Percentiles rank a stretch among this genome's conserved stretches.
Evolutionary conservation across 129 eudicot species (phyloP).

Genomic region (Helichrysum umbraculigerum): DNA sequence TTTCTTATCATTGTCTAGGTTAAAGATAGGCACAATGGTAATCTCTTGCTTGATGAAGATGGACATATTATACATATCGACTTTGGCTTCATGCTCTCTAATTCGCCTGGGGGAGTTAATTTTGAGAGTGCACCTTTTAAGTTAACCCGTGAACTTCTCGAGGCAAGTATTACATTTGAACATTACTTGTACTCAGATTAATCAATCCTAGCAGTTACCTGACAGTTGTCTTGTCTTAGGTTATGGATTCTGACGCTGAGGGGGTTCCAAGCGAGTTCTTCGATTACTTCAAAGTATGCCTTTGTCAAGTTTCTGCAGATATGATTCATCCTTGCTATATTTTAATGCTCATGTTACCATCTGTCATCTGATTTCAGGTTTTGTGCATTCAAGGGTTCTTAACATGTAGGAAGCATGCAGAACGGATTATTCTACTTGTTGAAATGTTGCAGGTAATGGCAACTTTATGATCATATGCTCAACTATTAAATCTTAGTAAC

Average conservation of each 20-base stretch:
- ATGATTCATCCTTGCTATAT: not conserved
- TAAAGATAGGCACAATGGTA: slow-evolving; percentile 98
- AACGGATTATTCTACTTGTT: slow-evolving; percentile 96
- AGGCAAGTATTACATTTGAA: slow-evolving; percentile 49
- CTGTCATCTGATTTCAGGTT: slow-evolving; percentile 53
- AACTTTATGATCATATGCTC: not conserved
- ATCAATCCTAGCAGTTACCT: slow-evolving; percentile 10
- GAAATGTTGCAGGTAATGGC: slow-evolving; percentile 94
- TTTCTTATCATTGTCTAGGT: slow-evolving; percentile 48
- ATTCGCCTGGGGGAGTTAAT: slow-evolving; percentile 99
- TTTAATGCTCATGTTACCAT: slow-evolving; percentile 30
- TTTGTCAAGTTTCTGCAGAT: not conserved
- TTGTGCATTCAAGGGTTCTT: slow-evolving; percentile 97
- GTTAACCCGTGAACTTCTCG: slow-evolving; percentile 98
- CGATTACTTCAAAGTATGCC: slow-evolving; percentile 82
- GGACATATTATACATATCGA: slow-evolving; percentile 99
- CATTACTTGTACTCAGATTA: slow-evolving; percentile 4
- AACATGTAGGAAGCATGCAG: slow-evolving; percentile 98
- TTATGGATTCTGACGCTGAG: slow-evolving; percentile 99
- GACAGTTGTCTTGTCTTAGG: slow-evolving; percentile 47
- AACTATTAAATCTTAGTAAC: not conserved
- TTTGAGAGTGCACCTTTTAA: slow-evolving; percentile 99
- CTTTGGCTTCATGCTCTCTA: slow-evolving; percentile 98
- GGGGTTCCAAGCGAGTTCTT: slow-evolving; percentile 99
- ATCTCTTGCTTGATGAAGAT: slow-evolving; percentile 96